Evolutionary conservation across 2,329 filamentous ascomycete species (phyloP).

Genomic region (Aureobasidium subglaciale): DNA sequence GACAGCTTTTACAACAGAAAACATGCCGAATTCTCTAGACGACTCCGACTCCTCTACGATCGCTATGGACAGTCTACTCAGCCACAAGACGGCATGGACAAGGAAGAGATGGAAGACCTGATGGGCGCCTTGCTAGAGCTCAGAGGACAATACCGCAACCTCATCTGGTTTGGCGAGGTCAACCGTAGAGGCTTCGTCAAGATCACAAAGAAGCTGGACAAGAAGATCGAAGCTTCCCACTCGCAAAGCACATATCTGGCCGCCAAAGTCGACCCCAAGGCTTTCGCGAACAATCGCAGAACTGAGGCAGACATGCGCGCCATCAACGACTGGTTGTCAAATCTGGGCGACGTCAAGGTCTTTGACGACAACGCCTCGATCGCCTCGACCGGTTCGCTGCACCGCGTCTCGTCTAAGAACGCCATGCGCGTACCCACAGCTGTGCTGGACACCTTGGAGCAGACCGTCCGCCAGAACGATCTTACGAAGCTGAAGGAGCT

Average conservation of each 20-base stretch:
- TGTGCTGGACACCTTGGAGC: constrained; percentile 64
- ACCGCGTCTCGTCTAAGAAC: constrained; percentile 67
- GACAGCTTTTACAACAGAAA: constrained; percentile 97
- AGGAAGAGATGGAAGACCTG: constrained; percentile 84
- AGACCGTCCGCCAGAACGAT: constrained; percentile 64
- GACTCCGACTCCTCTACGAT: constrained; percentile 78
- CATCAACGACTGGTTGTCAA: constrained; percentile 88
- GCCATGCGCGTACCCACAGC: constrained; percentile 64
- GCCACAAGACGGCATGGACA: constrained; percentile 64
- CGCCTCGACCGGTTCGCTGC: constrained; percentile 62
- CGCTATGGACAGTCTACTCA: constrained; percentile 73
- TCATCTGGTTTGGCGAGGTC: constrained; percentile 97
- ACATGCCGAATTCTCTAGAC: constrained; percentile 73
- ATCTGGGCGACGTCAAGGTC: constrained; percentile 69
- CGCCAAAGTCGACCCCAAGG: constrained; percentile 80
- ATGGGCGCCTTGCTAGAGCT: constrained; percentile 85
- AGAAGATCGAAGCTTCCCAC: constrained; percentile 67
- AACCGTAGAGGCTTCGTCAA: constrained; percentile 93
- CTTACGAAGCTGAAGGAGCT: constrained; percentile 47
- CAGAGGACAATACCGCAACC: constrained; percentile 76
- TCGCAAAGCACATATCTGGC: constrained; percentile 81
- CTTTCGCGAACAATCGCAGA: constrained; percentile 71
- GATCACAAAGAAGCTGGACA: constrained; percentile 98
- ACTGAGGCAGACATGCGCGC: constrained; percentile 53
- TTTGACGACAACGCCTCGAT: constrained; percentile 67